Base-by-base conservation (phyloP, 768 basidiomycete species). In the Suillus discolor region DNA sequence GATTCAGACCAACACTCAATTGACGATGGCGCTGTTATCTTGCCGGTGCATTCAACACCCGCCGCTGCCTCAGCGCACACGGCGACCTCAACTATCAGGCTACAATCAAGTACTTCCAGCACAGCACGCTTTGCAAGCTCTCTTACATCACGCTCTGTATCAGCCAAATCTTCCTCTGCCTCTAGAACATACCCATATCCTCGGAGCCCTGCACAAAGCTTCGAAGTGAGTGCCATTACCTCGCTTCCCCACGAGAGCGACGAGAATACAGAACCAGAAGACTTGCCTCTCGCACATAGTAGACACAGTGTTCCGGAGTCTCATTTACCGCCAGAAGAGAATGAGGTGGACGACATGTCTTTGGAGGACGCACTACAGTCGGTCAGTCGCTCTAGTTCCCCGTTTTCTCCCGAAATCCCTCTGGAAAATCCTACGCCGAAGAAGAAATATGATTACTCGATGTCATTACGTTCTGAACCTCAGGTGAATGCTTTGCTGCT, bases 41-140 rank as follows among this genome's bases (percentile, higher is more conserved):
- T 83, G 13, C 90, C 89, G 6, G 79, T 89, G 11, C 88, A 90
- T 66, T 92, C 89, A 1, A 93, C 89, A 1, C 92, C 89, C 42
- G 81, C 83, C 3, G 78, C 83, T 6, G 75, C 79, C 13, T 83
- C 81, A 3, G 83, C 83, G 54, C 82, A 86, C 65, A 80, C 79
- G 31, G 84, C 82, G 13, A 82, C 84, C 25, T 80, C 85, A 34
- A 80, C 82, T 11, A 79, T 86, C 59, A 81, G 83, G 73, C 66
- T 87, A 70, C 79, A 87, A 74, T 71, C 85, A 66, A 77, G 84
- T 79, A 70, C 89, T 74, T 79, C 78, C 7, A 86, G 85, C 66
- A 78, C 81, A 7, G 76, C 77, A 12, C 79, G 85, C 18, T 86
- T 85, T 66, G 85, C 84, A 5, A 78, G 78, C 20, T 93, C 86